Evolutionary conservation across 202 grass and related monocot species (phyloP), one percentile per base, ranked within the genome.

Genomic region (Panicum virgatum): DNA sequence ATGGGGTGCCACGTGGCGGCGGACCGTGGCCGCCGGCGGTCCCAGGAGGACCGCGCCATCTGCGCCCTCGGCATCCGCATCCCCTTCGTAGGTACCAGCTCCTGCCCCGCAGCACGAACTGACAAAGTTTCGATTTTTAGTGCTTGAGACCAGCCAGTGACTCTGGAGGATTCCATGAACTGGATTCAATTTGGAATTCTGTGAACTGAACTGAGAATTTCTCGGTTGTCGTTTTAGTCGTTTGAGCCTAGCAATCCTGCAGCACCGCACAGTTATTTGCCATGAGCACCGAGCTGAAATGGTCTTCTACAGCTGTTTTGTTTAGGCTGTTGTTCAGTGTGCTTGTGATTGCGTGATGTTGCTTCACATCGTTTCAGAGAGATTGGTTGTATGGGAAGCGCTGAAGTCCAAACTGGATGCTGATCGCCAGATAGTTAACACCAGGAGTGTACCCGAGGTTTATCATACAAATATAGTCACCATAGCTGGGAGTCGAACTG

Each of bases 21-120:
- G 30, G 73, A 88, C 65, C 89, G 88, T 54, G 96, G 96, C 4
- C 78, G 90, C 57, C 87, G 96, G 18, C 87, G 82, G 10, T 91
- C 89, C n/a, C 96, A 96, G 85, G 96, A 98, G 89, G 96, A 96
- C 70, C 89, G 90, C 37, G 80, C 81, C 37, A n/a, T 98, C 46
- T 98, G 96, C 42, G 89, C 90, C 32, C 87, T 98, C 26, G 87
- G 92, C 76, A 87, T 98, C 72, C 89, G 90, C 61, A 93, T 98
- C 57, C 96, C 96, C 58, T 96, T 98, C 77, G 63, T 93, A 73
- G 93, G 84, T 20, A 5, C 16, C 12, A 2, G 0, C 15, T 34
- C 45, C 27, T 36, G 36, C 52, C 72, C 46, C 13, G 6, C 37
- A 53, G 22, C 19, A 6, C 50, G 44, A 29, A 16, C 3, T 40